These are phyloP conservation scores for Paramecium pentaurelia DNA, from an alignment of 73 alveolate genomes.

Conservation along the genomic window DNA sequence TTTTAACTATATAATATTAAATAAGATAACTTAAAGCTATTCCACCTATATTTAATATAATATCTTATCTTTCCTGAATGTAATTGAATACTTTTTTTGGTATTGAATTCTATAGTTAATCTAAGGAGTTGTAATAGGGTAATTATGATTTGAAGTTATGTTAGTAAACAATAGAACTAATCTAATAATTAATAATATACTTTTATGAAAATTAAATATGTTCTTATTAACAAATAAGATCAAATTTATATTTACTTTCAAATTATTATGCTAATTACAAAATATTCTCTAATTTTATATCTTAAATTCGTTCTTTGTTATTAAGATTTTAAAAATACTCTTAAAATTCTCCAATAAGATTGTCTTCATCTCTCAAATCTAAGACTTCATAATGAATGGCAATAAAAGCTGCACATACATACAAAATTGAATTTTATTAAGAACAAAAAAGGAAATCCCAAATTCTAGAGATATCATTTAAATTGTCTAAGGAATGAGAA, in stretches of 20 bases:
- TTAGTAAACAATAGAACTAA: not conserved
- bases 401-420: constrained; percentile 19
- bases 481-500: constrained; percentile 42
- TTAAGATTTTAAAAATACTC: constrained; percentile 13
- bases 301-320: not conserved
- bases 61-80: not conserved
- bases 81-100: not conserved
- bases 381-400: not conserved
- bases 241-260: not conserved
- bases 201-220: not conserved
- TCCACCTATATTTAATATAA: not conserved
- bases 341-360: not conserved
- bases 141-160: not conserved
- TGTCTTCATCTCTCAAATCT: not conserved
- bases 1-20: not conserved
- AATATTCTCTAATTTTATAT: not conserved
- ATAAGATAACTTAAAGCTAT: not conserved
- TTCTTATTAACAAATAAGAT: not conserved
- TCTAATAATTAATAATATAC: not conserved
- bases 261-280: not conserved
- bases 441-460: constrained; percentile 28
- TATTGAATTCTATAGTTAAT: not conserved
- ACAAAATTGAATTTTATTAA: not conserved
- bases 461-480: constrained; percentile 31
- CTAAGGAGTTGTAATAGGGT: not conserved